A percentile compares a stretch with the other conserved stretches of the same genome.
These are phyloP conservation scores for Didymella lethalis DNA, from an alignment of 2,329 filamentous ascomycete genomes.

Conservation along the genomic window DNA sequence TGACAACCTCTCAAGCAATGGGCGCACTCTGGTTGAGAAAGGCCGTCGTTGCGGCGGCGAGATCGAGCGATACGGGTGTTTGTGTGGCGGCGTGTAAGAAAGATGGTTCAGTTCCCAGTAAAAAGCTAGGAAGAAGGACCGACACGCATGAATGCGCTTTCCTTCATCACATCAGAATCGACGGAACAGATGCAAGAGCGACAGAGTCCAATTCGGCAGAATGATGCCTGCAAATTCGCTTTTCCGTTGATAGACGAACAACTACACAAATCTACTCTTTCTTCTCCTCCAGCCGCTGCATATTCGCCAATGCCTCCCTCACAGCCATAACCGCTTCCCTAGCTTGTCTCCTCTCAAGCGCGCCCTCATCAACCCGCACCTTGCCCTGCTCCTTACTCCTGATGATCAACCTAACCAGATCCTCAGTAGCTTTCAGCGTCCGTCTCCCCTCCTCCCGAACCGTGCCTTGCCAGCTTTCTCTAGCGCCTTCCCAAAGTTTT, in stretches of 20 bases:
- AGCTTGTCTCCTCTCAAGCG: conserved; percentile 50
- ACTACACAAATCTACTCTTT: neutral
- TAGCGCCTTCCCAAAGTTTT: conserved; percentile 64
- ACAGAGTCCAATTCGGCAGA: too few species aligned
- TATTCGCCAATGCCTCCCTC: conserved; percentile 55
- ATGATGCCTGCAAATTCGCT: neutral
- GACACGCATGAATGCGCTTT: neutral
- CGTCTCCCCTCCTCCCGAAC: conserved; percentile 65
- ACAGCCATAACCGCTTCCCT: conserved; percentile 58
- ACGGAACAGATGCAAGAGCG: neutral
- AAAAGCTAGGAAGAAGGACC: neutral
- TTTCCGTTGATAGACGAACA: neutral
- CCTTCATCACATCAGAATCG: neutral
- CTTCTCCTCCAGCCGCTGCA: conserved; percentile 26
- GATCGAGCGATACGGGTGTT: neutral
- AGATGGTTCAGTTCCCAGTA: neutral
- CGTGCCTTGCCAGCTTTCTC: conserved; percentile 60
- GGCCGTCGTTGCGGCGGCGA: neutral
- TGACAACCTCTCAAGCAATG: neutral
- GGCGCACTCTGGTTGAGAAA: neutral
- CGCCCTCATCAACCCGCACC: conserved; percentile 44
- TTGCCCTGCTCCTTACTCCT: conserved; percentile 52
- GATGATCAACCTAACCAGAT: conserved; percentile 57
- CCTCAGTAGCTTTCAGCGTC: conserved; percentile 64
- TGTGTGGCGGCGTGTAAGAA: neutral